These are phyloP conservation scores for Rhizopus delemar DNA, from an alignment of 371 early-diverging fungal species.

Conservation along the genomic window DNA sequence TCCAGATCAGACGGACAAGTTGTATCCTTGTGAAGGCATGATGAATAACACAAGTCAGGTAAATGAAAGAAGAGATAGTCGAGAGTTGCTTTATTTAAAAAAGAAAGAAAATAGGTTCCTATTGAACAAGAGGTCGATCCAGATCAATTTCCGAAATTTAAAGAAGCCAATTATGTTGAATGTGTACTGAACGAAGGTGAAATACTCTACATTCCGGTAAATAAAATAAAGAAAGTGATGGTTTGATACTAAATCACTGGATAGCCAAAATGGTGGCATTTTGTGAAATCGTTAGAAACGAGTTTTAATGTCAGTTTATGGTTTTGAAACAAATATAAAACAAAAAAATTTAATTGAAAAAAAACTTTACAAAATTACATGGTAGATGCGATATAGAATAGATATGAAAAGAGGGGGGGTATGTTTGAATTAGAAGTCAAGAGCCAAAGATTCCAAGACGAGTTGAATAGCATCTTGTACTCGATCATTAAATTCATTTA, in stretches of 20 bases:
- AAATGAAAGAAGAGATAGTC: background rate
- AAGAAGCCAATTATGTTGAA: slow-evolving; percentile 64
- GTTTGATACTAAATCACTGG: background rate
- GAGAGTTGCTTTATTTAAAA: background rate
- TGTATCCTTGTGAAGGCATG: slow-evolving; percentile 65
- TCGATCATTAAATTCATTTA: slow-evolving; percentile 29
- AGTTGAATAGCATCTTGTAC: slow-evolving; percentile 21
- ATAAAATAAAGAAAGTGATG: slow-evolving; percentile 15
- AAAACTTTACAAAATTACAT: slow-evolving; percentile 1
- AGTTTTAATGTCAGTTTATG: slow-evolving; percentile 90
- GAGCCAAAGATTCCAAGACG: slow-evolving; percentile 21
- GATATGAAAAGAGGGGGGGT: background rate
- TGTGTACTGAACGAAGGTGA: slow-evolving; percentile 79
- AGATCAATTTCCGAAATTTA: slow-evolving; percentile 54
- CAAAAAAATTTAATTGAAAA: background rate
- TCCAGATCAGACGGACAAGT: slow-evolving; percentile 54
- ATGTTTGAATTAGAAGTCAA: slow-evolving; percentile 18
- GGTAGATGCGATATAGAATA: background rate
- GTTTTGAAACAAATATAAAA: slow-evolving; percentile 53
- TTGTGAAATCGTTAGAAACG: slow-evolving; percentile 74
- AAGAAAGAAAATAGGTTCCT: slow-evolving; percentile 51
- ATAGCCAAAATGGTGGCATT: slow-evolving; percentile 89
- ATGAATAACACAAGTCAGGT: slow-evolving; percentile 83
- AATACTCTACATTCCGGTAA: slow-evolving; percentile 87
- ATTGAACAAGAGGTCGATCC: slow-evolving; percentile 61